Conservation (phyloP, 2,329 filamentous ascomycete species). For the Periconia digitata region DNA sequence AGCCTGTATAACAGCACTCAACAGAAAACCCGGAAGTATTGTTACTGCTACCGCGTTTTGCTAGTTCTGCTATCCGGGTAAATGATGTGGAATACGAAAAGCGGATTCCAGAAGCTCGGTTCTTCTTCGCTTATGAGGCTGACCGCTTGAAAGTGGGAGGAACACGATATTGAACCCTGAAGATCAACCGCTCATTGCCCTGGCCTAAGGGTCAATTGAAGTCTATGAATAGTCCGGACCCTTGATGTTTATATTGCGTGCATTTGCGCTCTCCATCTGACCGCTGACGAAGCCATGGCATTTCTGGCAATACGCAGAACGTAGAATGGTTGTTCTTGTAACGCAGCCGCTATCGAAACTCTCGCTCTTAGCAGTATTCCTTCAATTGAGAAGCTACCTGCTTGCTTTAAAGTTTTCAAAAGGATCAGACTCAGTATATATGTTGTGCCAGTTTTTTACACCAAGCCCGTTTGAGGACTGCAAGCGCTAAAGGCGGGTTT, state of each 20-base stretch:
- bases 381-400: too few species aligned
- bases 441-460: too few species aligned
- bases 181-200: background rate
- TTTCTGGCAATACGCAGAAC: background rate
- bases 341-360: background rate
- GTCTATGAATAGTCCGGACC: background rate
- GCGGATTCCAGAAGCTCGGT: background rate
- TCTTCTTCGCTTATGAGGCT: background rate
- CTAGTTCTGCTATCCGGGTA: background rate
- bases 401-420: too few species aligned
- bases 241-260: background rate
- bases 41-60: background rate
- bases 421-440: too few species aligned
- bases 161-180: background rate
- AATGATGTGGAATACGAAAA: background rate
- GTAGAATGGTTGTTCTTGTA: background rate
- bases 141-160: background rate
- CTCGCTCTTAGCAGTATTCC: background rate
- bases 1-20: background rate
- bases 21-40: background rate
- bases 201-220: background rate
- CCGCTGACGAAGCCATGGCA: background rate
- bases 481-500: background rate
- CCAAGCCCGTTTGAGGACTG: too few species aligned
- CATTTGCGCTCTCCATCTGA: background rate